These are phyloP conservation scores for Lactarius sp. DNA, from an alignment of 768 basidiomycete species.

Conservation along the genomic window DNA sequence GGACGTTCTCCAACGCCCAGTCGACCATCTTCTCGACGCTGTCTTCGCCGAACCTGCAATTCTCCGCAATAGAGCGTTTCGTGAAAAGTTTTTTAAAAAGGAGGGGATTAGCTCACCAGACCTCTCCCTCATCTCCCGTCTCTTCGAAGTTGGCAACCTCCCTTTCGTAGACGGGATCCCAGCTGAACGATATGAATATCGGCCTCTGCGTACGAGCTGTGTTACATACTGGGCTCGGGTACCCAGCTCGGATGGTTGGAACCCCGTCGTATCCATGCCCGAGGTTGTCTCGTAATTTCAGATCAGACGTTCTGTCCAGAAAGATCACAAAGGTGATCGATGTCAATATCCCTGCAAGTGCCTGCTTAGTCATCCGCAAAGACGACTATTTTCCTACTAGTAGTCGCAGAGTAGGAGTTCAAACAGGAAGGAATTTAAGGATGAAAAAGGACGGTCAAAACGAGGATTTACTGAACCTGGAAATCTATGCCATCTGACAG, in stretches of 20 bases:
- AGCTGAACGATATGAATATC: conserved; percentile 40
- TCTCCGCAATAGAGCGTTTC: background rate
- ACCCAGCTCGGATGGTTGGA: conserved; percentile 70
- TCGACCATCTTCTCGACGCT: conserved; percentile 74
- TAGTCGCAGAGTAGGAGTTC: background rate
- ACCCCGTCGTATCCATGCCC: conserved; percentile 29
- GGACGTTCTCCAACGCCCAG: conserved; percentile 57
- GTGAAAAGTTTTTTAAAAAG: background rate
- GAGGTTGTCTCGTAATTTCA: background rate
- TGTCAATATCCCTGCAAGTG: too few species aligned
- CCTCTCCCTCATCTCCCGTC: conserved; percentile 78
- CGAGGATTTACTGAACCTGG: background rate
- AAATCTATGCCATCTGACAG: background rate
- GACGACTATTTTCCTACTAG: background rate
- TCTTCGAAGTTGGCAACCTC: conserved; percentile 73
- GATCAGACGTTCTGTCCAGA: too few species aligned
- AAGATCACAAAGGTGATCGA: too few species aligned
- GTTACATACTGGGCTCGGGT: conserved; percentile 67
- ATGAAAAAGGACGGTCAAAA: background rate
- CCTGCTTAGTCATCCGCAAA: conserved; percentile 10
- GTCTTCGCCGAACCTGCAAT: conserved; percentile 70
- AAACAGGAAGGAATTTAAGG: background rate
- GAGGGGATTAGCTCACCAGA: conserved; percentile 50
- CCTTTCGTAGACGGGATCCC: conserved; percentile 70
- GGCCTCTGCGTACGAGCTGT: background rate